Evolutionary conservation across 139 green algal genomes (phyloP).

Genomic region (Chlorella sp.): DNA sequence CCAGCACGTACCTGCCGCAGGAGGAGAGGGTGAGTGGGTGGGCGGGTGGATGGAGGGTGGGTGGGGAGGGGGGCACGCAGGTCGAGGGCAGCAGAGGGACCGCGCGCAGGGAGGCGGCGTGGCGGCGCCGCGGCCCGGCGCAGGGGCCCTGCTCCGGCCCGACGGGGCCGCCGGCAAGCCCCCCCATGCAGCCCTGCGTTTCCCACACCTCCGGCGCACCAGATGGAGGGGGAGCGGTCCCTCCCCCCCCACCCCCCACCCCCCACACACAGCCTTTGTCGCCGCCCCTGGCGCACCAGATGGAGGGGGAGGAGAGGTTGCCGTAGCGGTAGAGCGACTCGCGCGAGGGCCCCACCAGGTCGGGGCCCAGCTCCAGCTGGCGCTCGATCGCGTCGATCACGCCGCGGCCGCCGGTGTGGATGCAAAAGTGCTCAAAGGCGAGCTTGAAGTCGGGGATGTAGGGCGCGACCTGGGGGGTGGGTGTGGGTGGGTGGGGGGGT

Average conservation of each 20-base stretch:
- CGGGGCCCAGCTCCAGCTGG: conserved; percentile 79
- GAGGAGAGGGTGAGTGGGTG: background rate
- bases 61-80: too few relatives aligned
- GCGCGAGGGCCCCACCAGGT: conserved; percentile 73
- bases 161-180: too few relatives aligned
- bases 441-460: conserved; percentile 99
- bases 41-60: too few relatives aligned
- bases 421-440: conserved; percentile 98
- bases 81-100: too few relatives aligned
- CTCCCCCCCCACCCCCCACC: too few relatives aligned
- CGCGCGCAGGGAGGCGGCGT: too few relatives aligned
- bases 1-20: conserved; percentile 54
- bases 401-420: conserved; percentile 91
- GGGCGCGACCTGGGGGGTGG: conserved; percentile 43
- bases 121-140: too few relatives aligned
- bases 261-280: too few relatives aligned
- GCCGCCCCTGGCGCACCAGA: conserved; percentile 45
- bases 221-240: too few relatives aligned
- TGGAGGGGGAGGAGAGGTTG: conserved; percentile 63
- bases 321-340: conserved; percentile 80
- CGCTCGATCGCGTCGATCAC: conserved; percentile 87
- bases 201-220: too few relatives aligned
- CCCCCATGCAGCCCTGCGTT: too few relatives aligned
- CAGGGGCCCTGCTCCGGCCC: too few relatives aligned
- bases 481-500: background rate